phyloP scores from a whole-genome alignment of 371 early-diverging fungal species.

The Amoeboaphelidium protococcarum region DNA sequence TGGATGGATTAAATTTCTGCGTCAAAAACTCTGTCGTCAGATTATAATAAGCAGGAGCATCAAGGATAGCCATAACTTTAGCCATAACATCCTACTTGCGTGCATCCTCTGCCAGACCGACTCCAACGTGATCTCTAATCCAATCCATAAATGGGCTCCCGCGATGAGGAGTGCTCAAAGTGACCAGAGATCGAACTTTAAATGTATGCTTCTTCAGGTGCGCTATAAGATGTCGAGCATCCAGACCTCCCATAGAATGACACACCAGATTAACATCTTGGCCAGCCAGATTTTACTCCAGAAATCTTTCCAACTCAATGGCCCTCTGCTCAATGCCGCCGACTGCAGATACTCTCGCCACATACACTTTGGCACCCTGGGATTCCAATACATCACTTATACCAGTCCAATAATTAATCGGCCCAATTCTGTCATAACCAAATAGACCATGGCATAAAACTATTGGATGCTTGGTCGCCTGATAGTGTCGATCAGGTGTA shows the following conservation, averaged over 20 bases:
- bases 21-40: slow-evolving; percentile 57
- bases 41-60: slow-evolving; percentile 65
- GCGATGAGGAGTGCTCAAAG: slow-evolving; percentile 71
- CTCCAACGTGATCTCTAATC: slow-evolving; percentile 24
- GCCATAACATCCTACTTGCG: background rate
- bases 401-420: slow-evolving; percentile 69
- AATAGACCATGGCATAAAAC: slow-evolving; percentile 72
- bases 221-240: slow-evolving; percentile 40
- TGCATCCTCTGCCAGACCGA: background rate
- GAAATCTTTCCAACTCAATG: slow-evolving; percentile 31
- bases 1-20: slow-evolving; percentile 52
- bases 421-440: slow-evolving; percentile 57
- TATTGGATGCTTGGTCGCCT: slow-evolving; percentile 23
- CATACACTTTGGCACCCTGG: slow-evolving; percentile 50
- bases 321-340: slow-evolving; percentile 54
- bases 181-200: slow-evolving; percentile 40
- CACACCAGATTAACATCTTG: slow-evolving; percentile 51
- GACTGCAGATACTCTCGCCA: slow-evolving; percentile 35
- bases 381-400: slow-evolving; percentile 47
- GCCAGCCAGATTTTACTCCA: slow-evolving; percentile 22
- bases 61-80: too few relatives aligned
- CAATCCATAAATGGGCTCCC: slow-evolving; percentile 24
- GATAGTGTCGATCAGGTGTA: too few relatives aligned
- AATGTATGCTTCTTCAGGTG: slow-evolving; percentile 40
- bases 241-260: slow-evolving; percentile 83